Evolutionary conservation across 805 yeast genomes (phyloP).

Genomic region (Starmerella scarabaei): DNA sequence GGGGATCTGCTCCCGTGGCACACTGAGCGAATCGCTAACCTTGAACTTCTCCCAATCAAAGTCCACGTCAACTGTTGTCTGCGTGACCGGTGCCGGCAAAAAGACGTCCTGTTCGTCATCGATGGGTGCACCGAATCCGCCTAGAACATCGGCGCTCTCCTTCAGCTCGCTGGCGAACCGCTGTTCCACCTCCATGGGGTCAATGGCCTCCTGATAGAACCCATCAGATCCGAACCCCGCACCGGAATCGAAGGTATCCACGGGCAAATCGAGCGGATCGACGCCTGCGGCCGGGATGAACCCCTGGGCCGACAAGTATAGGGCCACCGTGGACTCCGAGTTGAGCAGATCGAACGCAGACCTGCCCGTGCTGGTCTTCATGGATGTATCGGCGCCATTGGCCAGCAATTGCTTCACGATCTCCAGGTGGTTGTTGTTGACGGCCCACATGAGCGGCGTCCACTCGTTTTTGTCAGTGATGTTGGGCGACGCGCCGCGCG

Average conservation of each 20-base stretch:
- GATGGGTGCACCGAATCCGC: slow-evolving; percentile 12
- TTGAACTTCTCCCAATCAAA: slow-evolving; percentile 32
- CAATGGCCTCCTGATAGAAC: slow-evolving; percentile 17
- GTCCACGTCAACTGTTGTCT: slow-evolving; percentile 10
- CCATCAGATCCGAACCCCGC: slow-evolving; percentile 7
- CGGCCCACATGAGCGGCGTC: slow-evolving; percentile 89
- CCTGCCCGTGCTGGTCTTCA: slow-evolving; percentile 31
- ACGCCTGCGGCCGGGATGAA: background rate
- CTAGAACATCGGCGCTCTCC: slow-evolving; percentile 19
- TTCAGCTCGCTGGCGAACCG: slow-evolving; percentile 15
- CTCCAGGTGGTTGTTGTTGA: slow-evolving; percentile 75
- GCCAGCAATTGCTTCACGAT: slow-evolving; percentile 61
- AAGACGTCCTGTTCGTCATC: slow-evolving; percentile 1
- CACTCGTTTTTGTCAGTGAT: slow-evolving; percentile 30
- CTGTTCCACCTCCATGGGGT: slow-evolving; percentile 20
- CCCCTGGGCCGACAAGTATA: slow-evolving; percentile 2
- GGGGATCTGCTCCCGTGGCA: slow-evolving; percentile 29
- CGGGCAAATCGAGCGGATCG: slow-evolving; percentile 8
- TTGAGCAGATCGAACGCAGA: slow-evolving; percentile 13
- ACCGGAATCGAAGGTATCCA: background rate
- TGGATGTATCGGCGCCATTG: slow-evolving; percentile 32
- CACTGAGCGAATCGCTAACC: slow-evolving; percentile 32
- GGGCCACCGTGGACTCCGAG: slow-evolving; percentile 11
- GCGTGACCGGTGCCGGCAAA: background rate
- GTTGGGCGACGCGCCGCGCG: slow-evolving; percentile 29